phyloP scores from a whole-genome alignment of 257 asterid species.

The Rhazya stricta region DNA sequence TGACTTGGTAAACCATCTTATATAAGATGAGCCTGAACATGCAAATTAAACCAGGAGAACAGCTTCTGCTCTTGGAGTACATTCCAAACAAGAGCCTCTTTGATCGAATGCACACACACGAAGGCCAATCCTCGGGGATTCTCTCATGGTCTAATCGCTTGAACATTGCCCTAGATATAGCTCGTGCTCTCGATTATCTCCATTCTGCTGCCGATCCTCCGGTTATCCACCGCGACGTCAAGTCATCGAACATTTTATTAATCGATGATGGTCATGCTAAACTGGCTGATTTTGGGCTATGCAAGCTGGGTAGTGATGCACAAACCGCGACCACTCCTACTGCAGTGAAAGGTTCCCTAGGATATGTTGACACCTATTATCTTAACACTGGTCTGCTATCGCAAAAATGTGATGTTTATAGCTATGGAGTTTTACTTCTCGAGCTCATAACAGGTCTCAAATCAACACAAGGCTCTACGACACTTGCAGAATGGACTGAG shows the following conservation, averaged over 20 bases:
- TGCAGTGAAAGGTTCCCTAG: slow-evolving; percentile 60
- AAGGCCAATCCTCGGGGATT: slow-evolving; percentile 42
- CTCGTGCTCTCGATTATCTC: slow-evolving; percentile 73
- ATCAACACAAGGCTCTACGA: slow-evolving; percentile 60
- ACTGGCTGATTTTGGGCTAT: slow-evolving; percentile 69
- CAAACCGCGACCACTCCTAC: slow-evolving; percentile 51
- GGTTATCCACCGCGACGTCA: slow-evolving; percentile 65
- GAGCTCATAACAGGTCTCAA: slow-evolving; percentile 69
- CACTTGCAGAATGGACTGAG: slow-evolving; percentile 70
- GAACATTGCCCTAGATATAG: slow-evolving; percentile 62
- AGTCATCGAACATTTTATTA: slow-evolving; percentile 61
- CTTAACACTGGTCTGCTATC: slow-evolving; percentile 62
- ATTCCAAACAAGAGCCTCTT: slow-evolving; percentile 72
- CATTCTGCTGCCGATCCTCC: slow-evolving; percentile 72
- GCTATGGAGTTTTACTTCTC: slow-evolving; percentile 61
- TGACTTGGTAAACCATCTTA: neutral
- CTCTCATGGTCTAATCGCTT: slow-evolving; percentile 59
- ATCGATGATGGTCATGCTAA: slow-evolving; percentile 56
- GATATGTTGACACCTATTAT: slow-evolving; percentile 59
- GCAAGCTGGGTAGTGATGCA: slow-evolving; percentile 60
- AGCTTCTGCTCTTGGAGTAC: slow-evolving; percentile 64
- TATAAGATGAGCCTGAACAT: neutral
- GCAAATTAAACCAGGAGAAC: slow-evolving; percentile 51
- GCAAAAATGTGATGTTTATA: slow-evolving; percentile 65
- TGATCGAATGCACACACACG: slow-evolving; percentile 63